Evolutionary conservation across 768 basidiomycete genomes (phyloP).

Genomic region (Suillus ampliporus): DNA sequence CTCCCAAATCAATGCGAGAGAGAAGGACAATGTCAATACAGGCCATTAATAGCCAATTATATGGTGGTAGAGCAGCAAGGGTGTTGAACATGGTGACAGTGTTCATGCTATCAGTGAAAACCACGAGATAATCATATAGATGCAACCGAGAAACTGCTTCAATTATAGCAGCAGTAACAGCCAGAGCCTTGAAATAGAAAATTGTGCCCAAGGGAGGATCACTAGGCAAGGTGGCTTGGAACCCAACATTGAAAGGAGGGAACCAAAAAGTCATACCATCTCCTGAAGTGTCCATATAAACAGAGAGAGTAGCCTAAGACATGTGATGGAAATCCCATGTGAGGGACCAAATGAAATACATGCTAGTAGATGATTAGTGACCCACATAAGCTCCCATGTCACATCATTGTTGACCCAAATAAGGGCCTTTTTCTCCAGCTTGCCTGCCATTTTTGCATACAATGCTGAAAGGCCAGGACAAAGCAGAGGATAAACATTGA

Average conservation of each 20-base stretch:
- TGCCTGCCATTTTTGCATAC: conserved; percentile 35
- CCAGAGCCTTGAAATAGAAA: conserved; percentile 22
- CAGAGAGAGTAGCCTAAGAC: conserved; percentile 19
- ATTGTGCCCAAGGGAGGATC: conserved; percentile 10
- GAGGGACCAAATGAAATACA: conserved; percentile 13
- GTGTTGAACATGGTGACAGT: conserved; percentile 36
- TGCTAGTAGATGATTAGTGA: conserved; percentile 14
- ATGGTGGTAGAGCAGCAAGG: conserved; percentile 19
- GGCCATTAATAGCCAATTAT: conserved; percentile 32
- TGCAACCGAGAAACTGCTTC: not conserved
- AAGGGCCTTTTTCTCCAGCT: conserved; percentile 11
- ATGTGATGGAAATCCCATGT: not conserved
- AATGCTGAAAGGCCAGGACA: conserved; percentile 31
- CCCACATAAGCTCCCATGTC: conserved; percentile 26
- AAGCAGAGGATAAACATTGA: conserved; percentile 39
- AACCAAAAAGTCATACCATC: conserved; percentile 17
- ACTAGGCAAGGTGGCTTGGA: conserved; percentile 9
- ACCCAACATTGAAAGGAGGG: not conserved
- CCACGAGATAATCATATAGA: not conserved
- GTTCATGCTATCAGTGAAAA: conserved; percentile 19
- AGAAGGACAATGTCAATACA: conserved; percentile 26
- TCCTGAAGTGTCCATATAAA: conserved; percentile 12
- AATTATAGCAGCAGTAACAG: conserved; percentile 15
- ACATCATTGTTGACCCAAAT: conserved; percentile 24
- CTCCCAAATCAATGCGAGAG: conserved; percentile 22